Conservation (phyloP, 768 basidiomycete species). For the Lanmaoa rubissima region DNA sequence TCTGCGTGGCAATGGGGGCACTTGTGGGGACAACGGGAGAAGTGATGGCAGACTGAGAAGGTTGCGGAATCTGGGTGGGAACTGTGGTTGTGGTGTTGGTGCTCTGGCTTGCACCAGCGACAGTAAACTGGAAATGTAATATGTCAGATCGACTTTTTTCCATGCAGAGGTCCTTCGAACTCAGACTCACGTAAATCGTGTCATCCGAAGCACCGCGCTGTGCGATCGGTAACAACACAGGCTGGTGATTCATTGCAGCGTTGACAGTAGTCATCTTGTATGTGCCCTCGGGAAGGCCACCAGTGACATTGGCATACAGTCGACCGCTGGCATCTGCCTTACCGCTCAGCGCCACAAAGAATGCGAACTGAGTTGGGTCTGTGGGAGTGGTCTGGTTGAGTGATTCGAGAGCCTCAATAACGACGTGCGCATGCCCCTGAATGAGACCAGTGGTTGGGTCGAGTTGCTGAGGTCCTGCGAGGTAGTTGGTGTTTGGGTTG, state of each 20-base stretch:
- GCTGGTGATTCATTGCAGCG: constrained; percentile 48
- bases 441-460: constrained; percentile 45
- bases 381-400: constrained; percentile 48
- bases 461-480: constrained; percentile 53
- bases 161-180: not conserved
- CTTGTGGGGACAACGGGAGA: not conserved
- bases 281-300: constrained; percentile 52
- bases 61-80: not conserved
- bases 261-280: constrained; percentile 48
- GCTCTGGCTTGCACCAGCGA: constrained; percentile 10
- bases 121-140: constrained; percentile 25
- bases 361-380: constrained; percentile 52
- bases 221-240: constrained; percentile 35
- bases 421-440: constrained; percentile 62
- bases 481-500: constrained; percentile 52
- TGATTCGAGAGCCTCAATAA: constrained; percentile 50
- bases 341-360: constrained; percentile 55
- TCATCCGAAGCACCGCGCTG: constrained; percentile 44
- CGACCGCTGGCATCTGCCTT: constrained; percentile 42
- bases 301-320: constrained; percentile 46
- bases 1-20: not conserved
- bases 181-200: constrained; percentile 36
- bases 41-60: constrained; percentile 1
- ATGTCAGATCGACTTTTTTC: constrained; percentile 4
- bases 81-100: constrained; percentile 12